Evolutionary conservation across 1,139 yeast genomes (phyloP).

Genomic region (Yamadazyma songkhlaensis): DNA sequence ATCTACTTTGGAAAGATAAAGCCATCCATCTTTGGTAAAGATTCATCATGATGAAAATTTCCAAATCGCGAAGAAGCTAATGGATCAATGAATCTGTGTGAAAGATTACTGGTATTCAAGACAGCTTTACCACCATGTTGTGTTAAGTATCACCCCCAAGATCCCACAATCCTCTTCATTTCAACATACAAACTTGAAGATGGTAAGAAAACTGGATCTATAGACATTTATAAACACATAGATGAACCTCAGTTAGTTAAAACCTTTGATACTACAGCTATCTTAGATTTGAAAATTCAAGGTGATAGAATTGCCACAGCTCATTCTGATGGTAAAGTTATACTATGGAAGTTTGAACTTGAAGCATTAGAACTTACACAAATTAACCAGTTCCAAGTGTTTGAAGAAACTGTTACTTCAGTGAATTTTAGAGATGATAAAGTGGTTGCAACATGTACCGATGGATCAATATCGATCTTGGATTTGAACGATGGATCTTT

Average conservation of each 20-base stretch:
- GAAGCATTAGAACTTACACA: constrained; percentile 12
- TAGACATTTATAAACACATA: constrained; percentile 54
- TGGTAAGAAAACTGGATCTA: constrained; percentile 65
- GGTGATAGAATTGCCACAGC: constrained; percentile 52
- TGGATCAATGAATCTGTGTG: constrained; percentile 5
- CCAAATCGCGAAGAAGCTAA: no score
- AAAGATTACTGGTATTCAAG: constrained; percentile 24
- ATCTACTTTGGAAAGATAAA: constrained; percentile 49
- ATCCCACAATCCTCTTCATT: constrained; percentile 47
- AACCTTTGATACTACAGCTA: constrained; percentile 39
- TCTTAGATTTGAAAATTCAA: constrained; percentile 72
- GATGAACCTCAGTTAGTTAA: constrained; percentile 8
- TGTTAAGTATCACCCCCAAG: constrained; percentile 54
- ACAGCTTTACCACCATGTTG: constrained; percentile 83
- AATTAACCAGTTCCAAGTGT: constrained; percentile 6
- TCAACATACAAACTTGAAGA: constrained; percentile 80
- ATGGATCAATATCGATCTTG: constrained; percentile 47
- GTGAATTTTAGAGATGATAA: constrained; percentile 48
- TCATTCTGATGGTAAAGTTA: constrained; percentile 77
- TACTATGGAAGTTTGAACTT: constrained; percentile 52
- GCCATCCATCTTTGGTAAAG: constrained; percentile 46
- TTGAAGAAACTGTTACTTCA: constrained; percentile 51
- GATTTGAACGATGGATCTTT: constrained; percentile 19
- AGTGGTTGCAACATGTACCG: constrained; percentile 54
- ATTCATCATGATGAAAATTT: constrained; percentile 21